Base-by-base conservation (phyloP, 805 yeast genomes). In the Hanseniaspora occidentalis region DNA sequence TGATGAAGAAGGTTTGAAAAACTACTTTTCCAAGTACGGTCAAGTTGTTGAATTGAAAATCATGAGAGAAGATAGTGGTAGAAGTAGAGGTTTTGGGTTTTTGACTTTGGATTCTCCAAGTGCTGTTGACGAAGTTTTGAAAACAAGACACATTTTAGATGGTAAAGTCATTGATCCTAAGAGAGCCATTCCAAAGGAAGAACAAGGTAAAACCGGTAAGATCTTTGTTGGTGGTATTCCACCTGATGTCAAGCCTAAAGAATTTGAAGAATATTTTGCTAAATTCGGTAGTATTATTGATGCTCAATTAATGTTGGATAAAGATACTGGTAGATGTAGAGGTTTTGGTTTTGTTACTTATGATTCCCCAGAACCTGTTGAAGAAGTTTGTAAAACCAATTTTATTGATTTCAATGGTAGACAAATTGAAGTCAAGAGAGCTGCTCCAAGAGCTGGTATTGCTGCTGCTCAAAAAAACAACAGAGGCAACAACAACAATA, bases 151-250 rank as follows among this genome's bases (percentile, higher is more conserved):
- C 58, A 75, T 84, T 41, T 66, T 89, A 39, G 98, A 89, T 56
- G 97, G 97, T 47, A 89, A 89, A 61, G 81, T 89, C 45, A 92
- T 89, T 57, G 98, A 89, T 58, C 97, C 98, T 31, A 89, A 89
- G 60, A 75, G 97, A 53, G 96, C 98, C 20, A 89, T 89, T 53
- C 96, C 97, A 26, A 81, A 84, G 59, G 96, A 89, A 57, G 96
- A 89, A 60, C 98, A 89, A 62, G 96, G 88, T 57, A 84, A 83
- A 58, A 85, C 95, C 14, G 95, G 96, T 50, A 89, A 89, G 65
- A 88, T 89, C 49, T 89, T 89, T 56, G 96, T 89, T 31, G 98
- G 98, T 49, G 98, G 98, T 50, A 82, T 89, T 45, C 88, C 94
- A 40, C 84, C 94, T 17, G 89, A 84, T 56, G 95, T 88, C 39